Conservation (phyloP, 306 rosid species). For the Trifolium pratense region DNA sequence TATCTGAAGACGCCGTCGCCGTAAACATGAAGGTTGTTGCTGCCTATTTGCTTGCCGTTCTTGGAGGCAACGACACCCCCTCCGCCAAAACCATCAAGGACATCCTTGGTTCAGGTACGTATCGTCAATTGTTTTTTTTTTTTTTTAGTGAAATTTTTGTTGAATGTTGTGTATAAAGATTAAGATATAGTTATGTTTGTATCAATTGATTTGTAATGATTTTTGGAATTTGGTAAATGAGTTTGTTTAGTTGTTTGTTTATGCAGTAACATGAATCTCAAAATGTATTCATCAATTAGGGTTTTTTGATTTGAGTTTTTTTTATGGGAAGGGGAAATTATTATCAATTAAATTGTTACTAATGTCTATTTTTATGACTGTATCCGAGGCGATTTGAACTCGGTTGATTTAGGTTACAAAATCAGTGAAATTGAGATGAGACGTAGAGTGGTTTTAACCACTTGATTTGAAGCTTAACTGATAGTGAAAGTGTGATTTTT, state of each 20-base stretch:
- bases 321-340: too few relatives aligned
- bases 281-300: not conserved
- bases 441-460: not conserved
- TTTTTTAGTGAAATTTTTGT: not conserved
- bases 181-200: not conserved
- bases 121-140: not conserved
- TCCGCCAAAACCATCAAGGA: slow-evolving; percentile 47
- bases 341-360: not conserved
- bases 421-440: too few relatives aligned
- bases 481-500: not conserved
- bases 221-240: not conserved
- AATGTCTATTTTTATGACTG: not conserved
- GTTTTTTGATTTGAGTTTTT: not conserved
- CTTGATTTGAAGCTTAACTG: not conserved
- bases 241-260: not conserved
- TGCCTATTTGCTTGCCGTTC: slow-evolving; percentile 64
- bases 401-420: too few relatives aligned
- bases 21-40: slow-evolving; percentile 70
- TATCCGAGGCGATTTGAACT: too few relatives aligned
- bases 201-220: not conserved
- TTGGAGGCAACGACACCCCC: slow-evolving; percentile 64
- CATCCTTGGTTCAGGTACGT: slow-evolving; percentile 52
- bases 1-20: slow-evolving; percentile 10
- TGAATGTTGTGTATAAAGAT: not conserved
- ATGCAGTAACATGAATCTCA: not conserved